phyloP scores from a whole-genome alignment of 164 flowering plant genomes.

The Warburgia ugandensis region DNA sequence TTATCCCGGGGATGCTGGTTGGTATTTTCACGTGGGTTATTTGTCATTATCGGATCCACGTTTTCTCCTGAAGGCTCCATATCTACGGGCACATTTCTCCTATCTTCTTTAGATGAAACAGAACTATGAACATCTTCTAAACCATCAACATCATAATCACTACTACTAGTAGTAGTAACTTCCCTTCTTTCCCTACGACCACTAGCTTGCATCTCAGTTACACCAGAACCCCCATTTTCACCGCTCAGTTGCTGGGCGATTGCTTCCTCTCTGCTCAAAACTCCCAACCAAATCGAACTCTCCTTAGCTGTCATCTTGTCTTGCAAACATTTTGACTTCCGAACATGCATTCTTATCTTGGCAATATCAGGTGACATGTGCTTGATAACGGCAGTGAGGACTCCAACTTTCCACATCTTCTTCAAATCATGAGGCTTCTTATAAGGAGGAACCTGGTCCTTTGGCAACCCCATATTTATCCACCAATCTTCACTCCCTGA shows the following conservation, averaged over 20 bases:
- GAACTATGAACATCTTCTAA: conserved; percentile 39
- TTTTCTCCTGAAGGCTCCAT: conserved; percentile 13
- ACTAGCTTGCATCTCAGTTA: conserved; percentile 39
- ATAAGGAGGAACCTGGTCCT: conserved; percentile 29
- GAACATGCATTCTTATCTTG: conserved; percentile 62
- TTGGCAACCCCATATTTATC: conserved; percentile 23
- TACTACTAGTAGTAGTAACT: conserved; percentile 37
- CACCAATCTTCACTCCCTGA: conserved; percentile 35
- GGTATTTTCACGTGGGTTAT: conserved; percentile 3
- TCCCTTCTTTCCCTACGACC: conserved; percentile 28
- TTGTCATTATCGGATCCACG: not conserved
- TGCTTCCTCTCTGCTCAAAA: conserved; percentile 58
- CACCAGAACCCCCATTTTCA: conserved; percentile 49
- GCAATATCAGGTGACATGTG: conserved; percentile 93
- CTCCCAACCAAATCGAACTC: conserved; percentile 73
- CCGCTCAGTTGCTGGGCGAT: conserved; percentile 40
- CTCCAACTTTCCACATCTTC: conserved; percentile 43
- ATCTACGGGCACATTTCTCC: conserved; percentile 28
- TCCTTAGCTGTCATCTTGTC: conserved; percentile 88
- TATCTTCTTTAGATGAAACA: conserved; percentile 54
- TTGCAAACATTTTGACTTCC: conserved; percentile 71
- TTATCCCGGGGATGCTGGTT: conserved; percentile 19
- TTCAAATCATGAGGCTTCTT: conserved; percentile 44
- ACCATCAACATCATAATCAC: conserved; percentile 70
- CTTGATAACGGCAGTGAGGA: conserved; percentile 68